A percentile compares a stretch with the other conserved stretches of the same genome.
phyloP scores from a whole-genome alignment of 306 rosid genomes.

The Medicago arabica region DNA sequence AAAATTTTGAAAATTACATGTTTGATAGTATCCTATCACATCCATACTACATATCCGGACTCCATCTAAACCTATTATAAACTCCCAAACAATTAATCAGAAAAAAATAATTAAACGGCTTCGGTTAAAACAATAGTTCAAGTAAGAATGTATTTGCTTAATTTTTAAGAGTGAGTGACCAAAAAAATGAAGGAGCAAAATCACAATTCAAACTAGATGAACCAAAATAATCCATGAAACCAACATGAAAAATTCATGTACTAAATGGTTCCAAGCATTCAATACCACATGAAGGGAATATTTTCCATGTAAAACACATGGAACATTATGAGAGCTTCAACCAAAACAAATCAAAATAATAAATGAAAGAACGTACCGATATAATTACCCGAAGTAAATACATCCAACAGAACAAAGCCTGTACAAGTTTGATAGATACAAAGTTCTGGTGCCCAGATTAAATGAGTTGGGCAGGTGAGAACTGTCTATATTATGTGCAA shows the following conservation, averaged over 20 bases:
- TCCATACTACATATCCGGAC: too few relatives aligned
- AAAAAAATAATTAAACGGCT: background rate
- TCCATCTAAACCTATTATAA: too few relatives aligned
- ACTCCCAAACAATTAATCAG: background rate
- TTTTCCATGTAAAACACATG: constrained; percentile 27
- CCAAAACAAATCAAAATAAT: constrained; percentile 39
- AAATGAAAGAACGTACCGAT: constrained; percentile 22
- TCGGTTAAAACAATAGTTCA: background rate
- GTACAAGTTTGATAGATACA: constrained; percentile 83
- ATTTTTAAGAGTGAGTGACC: background rate
- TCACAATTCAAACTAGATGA: background rate
- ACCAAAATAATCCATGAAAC: background rate
- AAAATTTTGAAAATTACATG: too few relatives aligned
- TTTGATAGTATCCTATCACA: too few relatives aligned
- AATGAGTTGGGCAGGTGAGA: constrained; percentile 57
- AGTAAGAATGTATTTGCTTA: background rate
- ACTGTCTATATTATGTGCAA: constrained; percentile 64
- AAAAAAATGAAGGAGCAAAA: background rate
- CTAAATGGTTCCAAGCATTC: background rate
- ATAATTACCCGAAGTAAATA: constrained; percentile 46
- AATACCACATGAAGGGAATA: constrained; percentile 5
- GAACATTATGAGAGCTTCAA: background rate
- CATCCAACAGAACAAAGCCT: constrained; percentile 54
- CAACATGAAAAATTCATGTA: background rate
- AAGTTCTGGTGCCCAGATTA: constrained; percentile 63